Evolutionary conservation across 1,139 yeast species (phyloP).

Genomic region (Suhomyces bribrorum): DNA sequence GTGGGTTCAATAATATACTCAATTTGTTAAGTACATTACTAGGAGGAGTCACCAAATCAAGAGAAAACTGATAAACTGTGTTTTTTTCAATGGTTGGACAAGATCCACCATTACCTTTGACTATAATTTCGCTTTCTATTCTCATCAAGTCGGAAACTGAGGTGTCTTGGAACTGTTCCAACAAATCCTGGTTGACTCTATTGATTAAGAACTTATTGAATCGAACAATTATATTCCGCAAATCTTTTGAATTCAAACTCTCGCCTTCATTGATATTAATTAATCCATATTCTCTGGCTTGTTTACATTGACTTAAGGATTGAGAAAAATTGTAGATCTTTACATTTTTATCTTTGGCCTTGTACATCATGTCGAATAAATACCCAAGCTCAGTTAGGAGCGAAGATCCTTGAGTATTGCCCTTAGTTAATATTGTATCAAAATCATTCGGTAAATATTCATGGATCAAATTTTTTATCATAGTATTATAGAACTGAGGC

Average conservation of each 20-base stretch:
- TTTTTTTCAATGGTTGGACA: conserved; percentile 38
- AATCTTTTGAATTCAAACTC: conserved; percentile 35
- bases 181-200: conserved; percentile 52
- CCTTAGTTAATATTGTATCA: conserved; percentile 24
- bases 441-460: conserved; percentile 56
- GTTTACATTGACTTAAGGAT: conserved; percentile 44
- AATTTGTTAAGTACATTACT: conserved; percentile 26
- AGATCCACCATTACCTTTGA: conserved; percentile 38
- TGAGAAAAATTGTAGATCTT: conserved; percentile 72
- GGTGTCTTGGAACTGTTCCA: conserved; percentile 24
- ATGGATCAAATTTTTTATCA: conserved; percentile 54
- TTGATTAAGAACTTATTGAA: conserved; percentile 57
- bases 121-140: conserved; percentile 42
- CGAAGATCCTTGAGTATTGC: conserved; percentile 50
- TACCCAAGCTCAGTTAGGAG: conserved; percentile 83
- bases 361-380: conserved; percentile 85
- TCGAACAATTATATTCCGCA: conserved; percentile 47
- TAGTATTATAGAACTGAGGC: conserved; percentile 67
- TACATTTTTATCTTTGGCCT: conserved; percentile 70
- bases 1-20: conserved; percentile 27
- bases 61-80: conserved; percentile 31
- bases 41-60: conserved; percentile 42
- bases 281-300: conserved; percentile 52
- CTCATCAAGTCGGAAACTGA: conserved; percentile 26
- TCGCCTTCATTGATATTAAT: conserved; percentile 51